Percentiles rank a stretch among this genome's conserved stretches.
Conservation (phyloP, 2,329 filamentous ascomycete species). For the Xylaria sp. region DNA sequence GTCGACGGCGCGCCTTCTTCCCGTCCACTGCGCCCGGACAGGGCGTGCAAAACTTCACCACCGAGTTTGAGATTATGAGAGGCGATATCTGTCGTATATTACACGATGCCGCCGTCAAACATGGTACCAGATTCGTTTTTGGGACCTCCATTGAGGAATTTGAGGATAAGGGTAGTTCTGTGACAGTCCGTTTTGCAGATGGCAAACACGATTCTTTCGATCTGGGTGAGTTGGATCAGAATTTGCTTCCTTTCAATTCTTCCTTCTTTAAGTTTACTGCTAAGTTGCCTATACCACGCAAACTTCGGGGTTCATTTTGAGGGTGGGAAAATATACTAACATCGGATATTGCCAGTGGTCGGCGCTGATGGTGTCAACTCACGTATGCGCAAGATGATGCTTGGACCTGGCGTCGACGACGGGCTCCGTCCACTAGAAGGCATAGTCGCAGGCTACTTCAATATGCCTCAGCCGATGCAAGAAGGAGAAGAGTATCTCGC, state of each 20-base stretch:
- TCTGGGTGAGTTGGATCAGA: constrained; percentile 45
- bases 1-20: constrained; percentile 55
- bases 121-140: constrained; percentile 48
- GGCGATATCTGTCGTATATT: constrained; percentile 61
- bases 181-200: constrained; percentile 53
- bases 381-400: constrained; percentile 57
- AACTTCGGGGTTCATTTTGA: neutral
- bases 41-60: constrained; percentile 52
- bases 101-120: constrained; percentile 50
- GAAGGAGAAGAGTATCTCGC: constrained; percentile 52
- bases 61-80: constrained; percentile 66
- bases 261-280: neutral
- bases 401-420: constrained; percentile 46
- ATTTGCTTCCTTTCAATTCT: neutral
- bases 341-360: constrained; percentile 52
- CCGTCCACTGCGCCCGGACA: constrained; percentile 53
- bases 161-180: constrained; percentile 39
- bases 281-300: neutral
- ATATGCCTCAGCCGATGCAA: constrained; percentile 49
- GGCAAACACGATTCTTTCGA: constrained; percentile 59
- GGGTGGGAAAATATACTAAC: constrained; percentile 1
- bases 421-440: constrained; percentile 44
- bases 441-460: constrained; percentile 51
- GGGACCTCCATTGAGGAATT: constrained; percentile 49
- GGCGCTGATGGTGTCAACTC: constrained; percentile 67